Evolutionary conservation across 2,329 filamentous ascomycete species (phyloP).

Genomic region (Chalara sp.): DNA sequence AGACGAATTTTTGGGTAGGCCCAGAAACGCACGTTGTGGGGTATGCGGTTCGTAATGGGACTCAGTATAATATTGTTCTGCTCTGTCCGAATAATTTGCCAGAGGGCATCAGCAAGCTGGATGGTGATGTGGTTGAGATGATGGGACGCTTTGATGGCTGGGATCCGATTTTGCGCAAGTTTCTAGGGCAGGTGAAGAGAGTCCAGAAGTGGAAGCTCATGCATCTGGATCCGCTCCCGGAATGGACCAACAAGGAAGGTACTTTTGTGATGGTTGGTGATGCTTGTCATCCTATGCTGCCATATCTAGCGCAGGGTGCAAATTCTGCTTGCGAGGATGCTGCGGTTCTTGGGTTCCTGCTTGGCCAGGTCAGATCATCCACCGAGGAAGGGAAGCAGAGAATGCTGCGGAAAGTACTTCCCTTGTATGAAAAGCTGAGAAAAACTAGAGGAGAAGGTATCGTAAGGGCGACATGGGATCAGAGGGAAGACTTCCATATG

Average conservation of each 20-base stretch:
- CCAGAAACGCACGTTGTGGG: conserved; percentile 54
- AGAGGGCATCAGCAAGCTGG: conserved; percentile 40
- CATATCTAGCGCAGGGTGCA: conserved; percentile 53
- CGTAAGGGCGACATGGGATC: too few relatives aligned
- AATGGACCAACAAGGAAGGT: conserved; percentile 19
- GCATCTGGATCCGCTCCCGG: conserved; percentile 32
- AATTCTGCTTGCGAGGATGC: not conserved
- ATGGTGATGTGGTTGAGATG: conserved; percentile 55
- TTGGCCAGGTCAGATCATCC: not conserved
- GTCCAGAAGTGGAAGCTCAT: conserved; percentile 68
- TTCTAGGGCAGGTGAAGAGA: conserved; percentile 42
- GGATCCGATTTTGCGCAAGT: conserved; percentile 49
- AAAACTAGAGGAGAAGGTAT: too few relatives aligned
- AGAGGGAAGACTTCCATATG: not conserved
- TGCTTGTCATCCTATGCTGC: conserved; percentile 58
- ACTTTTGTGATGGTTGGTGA: conserved; percentile 39
- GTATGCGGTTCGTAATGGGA: conserved; percentile 52
- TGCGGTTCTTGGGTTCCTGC: not conserved
- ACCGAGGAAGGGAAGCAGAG: not conserved
- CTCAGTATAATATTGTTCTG: conserved; percentile 60
- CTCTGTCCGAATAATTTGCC: conserved; percentile 58
- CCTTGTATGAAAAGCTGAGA: too few relatives aligned
- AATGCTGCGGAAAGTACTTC: not conserved
- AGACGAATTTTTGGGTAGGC: conserved; percentile 57
- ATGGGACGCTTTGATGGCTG: conserved; percentile 50